A percentile compares a stretch with the other conserved stretches of the same genome.
phyloP scores from a whole-genome alignment of 192 early-diverging fungal species.

The Mortierella hygrophila region DNA sequence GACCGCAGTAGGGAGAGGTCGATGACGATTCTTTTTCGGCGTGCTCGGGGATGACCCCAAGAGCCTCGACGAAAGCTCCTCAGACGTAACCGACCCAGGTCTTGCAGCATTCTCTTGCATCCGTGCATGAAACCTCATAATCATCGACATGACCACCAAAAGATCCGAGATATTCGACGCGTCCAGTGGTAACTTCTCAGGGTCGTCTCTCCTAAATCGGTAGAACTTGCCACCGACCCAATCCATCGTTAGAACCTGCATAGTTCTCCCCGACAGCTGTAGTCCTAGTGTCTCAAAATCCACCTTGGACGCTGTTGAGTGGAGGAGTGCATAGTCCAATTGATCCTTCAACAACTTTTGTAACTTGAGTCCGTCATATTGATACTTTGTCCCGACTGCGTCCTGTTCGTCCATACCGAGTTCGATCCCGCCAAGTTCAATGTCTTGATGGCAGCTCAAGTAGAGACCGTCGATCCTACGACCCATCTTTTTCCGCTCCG shows the following conservation, averaged over 20 bases:
- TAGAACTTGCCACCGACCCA: slow-evolving; percentile 1
- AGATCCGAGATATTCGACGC: neutral
- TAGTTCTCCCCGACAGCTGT: neutral
- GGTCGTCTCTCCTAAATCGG: neutral
- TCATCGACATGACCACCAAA: neutral
- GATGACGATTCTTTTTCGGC: neutral
- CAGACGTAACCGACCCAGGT: neutral
- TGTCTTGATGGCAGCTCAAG: slow-evolving; percentile 1
- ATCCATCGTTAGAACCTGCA: neutral
- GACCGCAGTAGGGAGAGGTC: neutral
- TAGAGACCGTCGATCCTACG: neutral
- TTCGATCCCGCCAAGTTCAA: neutral
- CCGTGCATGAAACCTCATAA: neutral
- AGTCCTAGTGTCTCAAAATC: neutral
- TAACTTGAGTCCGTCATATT: neutral
- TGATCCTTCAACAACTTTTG: neutral
- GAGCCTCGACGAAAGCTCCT: neutral
- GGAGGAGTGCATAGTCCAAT: neutral
- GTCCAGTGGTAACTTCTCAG: neutral
- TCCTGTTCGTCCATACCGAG: neutral
- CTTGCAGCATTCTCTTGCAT: neutral
- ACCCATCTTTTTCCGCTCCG: neutral
- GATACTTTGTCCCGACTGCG: neutral
- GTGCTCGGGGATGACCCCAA: neutral
- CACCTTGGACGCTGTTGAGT: neutral